phyloP scores from a whole-genome alignment of 2,329 filamentous ascomycete genomes.

The Aspergillus ibericus region DNA sequence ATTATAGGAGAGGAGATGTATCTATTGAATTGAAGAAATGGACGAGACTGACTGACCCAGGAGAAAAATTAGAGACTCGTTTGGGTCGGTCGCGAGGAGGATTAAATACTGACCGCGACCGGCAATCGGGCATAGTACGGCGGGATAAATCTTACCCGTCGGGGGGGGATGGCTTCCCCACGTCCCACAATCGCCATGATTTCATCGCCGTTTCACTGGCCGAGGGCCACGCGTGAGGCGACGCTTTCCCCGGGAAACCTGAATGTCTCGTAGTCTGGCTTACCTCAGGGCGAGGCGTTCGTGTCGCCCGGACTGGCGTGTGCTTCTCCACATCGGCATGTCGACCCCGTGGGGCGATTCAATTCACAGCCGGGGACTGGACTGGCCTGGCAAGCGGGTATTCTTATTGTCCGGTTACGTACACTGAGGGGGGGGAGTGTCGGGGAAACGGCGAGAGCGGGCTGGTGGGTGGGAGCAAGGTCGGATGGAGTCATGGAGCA shows the following conservation, averaged over 20 bases:
- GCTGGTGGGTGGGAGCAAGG: background rate
- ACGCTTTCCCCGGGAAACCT: background rate
- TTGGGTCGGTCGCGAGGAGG: background rate
- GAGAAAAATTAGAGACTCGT: background rate
- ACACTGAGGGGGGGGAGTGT: background rate
- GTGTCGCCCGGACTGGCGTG: background rate
- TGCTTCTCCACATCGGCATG: slow-evolving; percentile 12
- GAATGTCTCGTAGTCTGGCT: too few species aligned
- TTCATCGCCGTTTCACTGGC: background rate
- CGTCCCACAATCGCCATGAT: slow-evolving; percentile 17
- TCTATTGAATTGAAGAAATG: background rate
- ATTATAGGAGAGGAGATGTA: background rate
- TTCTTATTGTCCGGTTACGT: slow-evolving; percentile 2
- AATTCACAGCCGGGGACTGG: slow-evolving; percentile 3
- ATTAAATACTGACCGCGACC: slow-evolving; percentile 4
- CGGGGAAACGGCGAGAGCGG: too few species aligned
- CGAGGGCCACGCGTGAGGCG: too few species aligned
- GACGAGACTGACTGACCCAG: background rate
- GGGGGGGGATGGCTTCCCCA: slow-evolving; percentile 10
- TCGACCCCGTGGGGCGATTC: slow-evolving; percentile 13
- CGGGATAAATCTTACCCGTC: slow-evolving; percentile 17
- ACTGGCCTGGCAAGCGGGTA: background rate
- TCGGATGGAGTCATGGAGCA: background rate
- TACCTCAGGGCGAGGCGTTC: background rate
- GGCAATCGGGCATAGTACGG: background rate